Evolutionary conservation across 78 protist species (phyloP).

Genomic region (Emiliania huxleyi): DNA sequence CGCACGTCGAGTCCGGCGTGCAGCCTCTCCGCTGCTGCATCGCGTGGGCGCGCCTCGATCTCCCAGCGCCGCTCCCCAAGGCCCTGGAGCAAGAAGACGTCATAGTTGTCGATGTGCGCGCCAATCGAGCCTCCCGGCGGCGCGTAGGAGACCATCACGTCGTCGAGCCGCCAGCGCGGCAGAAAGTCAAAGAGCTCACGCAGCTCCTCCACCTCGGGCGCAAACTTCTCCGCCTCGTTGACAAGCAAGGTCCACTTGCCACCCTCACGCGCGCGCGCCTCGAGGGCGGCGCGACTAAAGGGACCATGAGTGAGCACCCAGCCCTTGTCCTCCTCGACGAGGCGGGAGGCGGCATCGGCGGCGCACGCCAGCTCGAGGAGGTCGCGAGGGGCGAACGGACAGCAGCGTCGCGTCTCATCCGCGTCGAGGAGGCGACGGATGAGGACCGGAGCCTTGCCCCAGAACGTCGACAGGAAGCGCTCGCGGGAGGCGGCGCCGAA

Average conservation of each 20-base stretch:
- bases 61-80: not conserved
- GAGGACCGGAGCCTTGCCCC: not conserved
- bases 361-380: not conserved
- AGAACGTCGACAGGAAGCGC: no score
- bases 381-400: not conserved
- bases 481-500: no score
- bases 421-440: not conserved
- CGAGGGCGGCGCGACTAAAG: not conserved
- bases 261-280: not conserved
- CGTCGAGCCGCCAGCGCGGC: slow-evolving; percentile 3
- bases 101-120: slow-evolving; percentile 22
- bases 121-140: not conserved
- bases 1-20: not conserved
- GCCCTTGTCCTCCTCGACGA: not conserved
- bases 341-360: not conserved
- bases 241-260: not conserved
- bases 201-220: not conserved
- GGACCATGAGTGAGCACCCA: not conserved
- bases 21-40: not conserved
- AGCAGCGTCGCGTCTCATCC: not conserved
- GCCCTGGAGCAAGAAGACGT: not conserved
- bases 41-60: not conserved
- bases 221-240: not conserved
- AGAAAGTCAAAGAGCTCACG: not conserved
- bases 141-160: slow-evolving; percentile 4